phyloP scores from a whole-genome alignment of 2,329 filamentous ascomycete species.

The Blastomyces gilchristii region DNA sequence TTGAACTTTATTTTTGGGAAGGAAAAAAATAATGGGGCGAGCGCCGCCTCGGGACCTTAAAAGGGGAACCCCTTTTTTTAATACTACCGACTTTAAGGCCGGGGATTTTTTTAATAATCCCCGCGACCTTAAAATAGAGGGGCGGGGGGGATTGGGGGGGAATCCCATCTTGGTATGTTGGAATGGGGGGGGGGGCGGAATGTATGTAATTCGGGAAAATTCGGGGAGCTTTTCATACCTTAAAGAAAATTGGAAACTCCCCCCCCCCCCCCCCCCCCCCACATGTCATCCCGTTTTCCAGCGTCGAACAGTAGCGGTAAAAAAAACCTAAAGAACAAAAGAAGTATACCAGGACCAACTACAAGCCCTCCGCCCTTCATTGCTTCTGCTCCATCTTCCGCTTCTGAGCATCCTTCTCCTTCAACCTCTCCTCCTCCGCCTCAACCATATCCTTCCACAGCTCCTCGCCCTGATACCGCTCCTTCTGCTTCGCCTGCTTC shows the following conservation, averaged over 20 bases:
- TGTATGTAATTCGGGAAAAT: not conserved
- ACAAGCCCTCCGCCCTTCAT: not conserved
- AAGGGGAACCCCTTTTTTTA: too few species aligned
- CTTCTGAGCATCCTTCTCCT: conserved; percentile 21
- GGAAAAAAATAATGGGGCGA: too few species aligned
- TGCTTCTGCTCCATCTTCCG: conserved; percentile 10
- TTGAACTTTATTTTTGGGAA: too few species aligned
- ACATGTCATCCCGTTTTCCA: not conserved
- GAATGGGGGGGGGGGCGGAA: too few species aligned
- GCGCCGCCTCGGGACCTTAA: too few species aligned
- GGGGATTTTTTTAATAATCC: too few species aligned
- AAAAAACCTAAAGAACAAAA: not conserved
- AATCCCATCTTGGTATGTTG: not conserved
- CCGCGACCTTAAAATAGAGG: too few species aligned
- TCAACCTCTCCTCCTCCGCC: conserved; percentile 38
- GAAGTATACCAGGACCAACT: not conserved
- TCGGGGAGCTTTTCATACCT: not conserved
- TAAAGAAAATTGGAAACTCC: not conserved
- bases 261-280: too few species aligned
- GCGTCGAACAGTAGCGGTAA: not conserved
- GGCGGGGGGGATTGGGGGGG: too few species aligned
- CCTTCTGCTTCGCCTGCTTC: conserved; percentile 72
- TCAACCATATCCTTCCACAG: conserved; percentile 62
- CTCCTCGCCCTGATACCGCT: conserved; percentile 79
- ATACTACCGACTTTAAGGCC: too few species aligned